These are phyloP conservation scores for Jatropha multifida DNA, from an alignment of 441 rosid species.

Conservation along the genomic window DNA sequence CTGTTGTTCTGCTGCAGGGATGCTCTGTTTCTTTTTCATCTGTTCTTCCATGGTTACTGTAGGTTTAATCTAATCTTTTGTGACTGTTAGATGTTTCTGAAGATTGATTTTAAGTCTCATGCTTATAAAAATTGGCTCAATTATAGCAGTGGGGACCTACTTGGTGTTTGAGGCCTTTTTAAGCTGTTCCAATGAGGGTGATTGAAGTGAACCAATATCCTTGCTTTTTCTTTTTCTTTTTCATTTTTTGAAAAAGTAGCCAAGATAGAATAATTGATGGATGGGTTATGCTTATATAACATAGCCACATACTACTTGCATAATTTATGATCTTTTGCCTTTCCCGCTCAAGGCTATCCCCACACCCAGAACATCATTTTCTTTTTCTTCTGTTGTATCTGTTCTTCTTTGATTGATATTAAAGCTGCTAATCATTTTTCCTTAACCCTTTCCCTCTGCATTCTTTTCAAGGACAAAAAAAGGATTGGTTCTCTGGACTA, in stretches of 20 bases:
- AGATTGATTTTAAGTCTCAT: no score
- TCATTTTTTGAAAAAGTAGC: constrained; percentile 9
- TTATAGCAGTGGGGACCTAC: constrained; percentile 8
- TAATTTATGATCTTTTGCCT: neutral
- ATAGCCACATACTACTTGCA: neutral
- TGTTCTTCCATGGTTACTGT: constrained; percentile 7
- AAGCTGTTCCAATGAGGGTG: constrained; percentile 24
- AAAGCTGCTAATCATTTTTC: neutral
- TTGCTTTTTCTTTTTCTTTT: constrained; percentile 8
- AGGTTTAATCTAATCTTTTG: neutral
- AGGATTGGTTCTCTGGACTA: neutral
- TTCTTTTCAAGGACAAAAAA: neutral
- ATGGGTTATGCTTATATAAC: no score
- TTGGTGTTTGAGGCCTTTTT: constrained; percentile 5
- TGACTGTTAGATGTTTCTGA: no score
- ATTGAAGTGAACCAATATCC: constrained; percentile 19
- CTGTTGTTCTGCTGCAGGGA: neutral
- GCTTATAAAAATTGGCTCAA: no score
- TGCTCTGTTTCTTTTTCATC: neutral
- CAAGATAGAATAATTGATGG: neutral
- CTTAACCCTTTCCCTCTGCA: neutral
- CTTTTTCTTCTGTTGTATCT: neutral
- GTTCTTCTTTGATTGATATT: neutral
- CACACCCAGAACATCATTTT: neutral
- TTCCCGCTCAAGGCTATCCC: neutral